phyloP scores from a whole-genome alignment of 2,329 filamentous ascomycete genomes.

The Sporothrix protearum region DNA sequence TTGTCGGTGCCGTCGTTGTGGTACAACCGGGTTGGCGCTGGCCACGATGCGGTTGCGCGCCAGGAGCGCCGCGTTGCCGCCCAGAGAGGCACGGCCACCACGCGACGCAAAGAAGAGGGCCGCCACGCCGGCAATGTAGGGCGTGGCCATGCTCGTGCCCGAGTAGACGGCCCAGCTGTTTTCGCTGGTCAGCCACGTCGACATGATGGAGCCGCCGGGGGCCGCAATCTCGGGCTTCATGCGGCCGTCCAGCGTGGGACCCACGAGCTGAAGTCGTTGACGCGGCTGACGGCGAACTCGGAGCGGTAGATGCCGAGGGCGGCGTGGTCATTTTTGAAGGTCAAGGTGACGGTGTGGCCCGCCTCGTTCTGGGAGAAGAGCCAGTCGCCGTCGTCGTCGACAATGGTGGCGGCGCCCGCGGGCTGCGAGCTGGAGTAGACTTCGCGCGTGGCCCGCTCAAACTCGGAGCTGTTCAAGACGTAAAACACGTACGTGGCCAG shows the following conservation, averaged over 20 bases:
- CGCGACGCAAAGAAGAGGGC: slow-evolving; percentile 7
- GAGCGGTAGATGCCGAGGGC: slow-evolving; percentile 6
- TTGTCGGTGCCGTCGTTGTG: slow-evolving; percentile 8
- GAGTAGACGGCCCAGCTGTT: slow-evolving; percentile 45
- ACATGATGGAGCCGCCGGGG: slow-evolving; percentile 49
- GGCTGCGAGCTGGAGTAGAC: slow-evolving; percentile 14
- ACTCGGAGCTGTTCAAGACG: slow-evolving; percentile 13
- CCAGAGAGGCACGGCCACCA: neutral
- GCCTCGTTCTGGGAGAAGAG: slow-evolving; percentile 9
- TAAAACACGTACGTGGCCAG: slow-evolving; percentile 13
- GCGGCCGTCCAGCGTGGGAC: slow-evolving; percentile 45
- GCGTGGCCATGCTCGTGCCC: slow-evolving; percentile 51
- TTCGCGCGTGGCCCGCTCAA: neutral
- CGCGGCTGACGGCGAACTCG: neutral
- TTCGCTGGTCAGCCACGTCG: slow-evolving; percentile 44
- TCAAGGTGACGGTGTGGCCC: slow-evolving; percentile 13
- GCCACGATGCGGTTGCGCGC: slow-evolving; percentile 15
- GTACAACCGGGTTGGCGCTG: neutral
- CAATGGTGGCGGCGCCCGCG: slow-evolving; percentile 30
- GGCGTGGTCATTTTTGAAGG: slow-evolving; percentile 13
- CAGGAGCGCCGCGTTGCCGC: neutral
- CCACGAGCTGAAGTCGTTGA: slow-evolving; percentile 38
- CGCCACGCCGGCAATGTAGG: slow-evolving; percentile 19
- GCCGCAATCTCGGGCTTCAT: slow-evolving; percentile 48
- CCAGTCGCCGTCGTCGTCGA: slow-evolving; percentile 20